Evolutionary conservation across 371 early-diverging fungal genomes (phyloP).

Genomic region (Haplosporangium sp.): DNA sequence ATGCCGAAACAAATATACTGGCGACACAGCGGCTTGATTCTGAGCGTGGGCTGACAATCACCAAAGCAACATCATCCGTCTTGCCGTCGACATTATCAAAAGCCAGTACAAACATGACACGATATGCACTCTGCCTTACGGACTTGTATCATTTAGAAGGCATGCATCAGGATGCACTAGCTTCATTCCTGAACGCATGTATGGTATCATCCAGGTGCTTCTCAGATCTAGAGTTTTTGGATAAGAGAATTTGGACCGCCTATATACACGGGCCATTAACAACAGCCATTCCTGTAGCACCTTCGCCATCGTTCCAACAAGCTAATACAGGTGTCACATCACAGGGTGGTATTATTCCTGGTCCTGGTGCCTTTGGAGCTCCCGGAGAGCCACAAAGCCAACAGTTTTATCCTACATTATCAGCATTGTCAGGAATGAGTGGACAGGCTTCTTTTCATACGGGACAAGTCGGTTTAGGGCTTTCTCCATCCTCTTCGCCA

Average conservation of each 20-base stretch:
- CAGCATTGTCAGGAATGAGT: slow-evolving; percentile 25
- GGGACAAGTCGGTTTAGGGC: slow-evolving; percentile 13
- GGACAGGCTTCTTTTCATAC: neutral
- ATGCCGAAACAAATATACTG: slow-evolving; percentile 16
- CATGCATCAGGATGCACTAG: slow-evolving; percentile 39
- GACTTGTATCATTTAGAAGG: slow-evolving; percentile 49
- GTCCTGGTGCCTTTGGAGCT: neutral
- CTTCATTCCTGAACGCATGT: slow-evolving; percentile 44
- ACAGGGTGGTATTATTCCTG: neutral
- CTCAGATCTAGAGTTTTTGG: slow-evolving; percentile 28
- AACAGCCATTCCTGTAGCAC: neutral
- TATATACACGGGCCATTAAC: slow-evolving; percentile 16
- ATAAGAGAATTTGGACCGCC: slow-evolving; percentile 35
- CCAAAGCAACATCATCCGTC: neutral
- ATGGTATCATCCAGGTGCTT: slow-evolving; percentile 45
- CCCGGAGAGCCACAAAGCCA: slow-evolving; percentile 1
- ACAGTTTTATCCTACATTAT: slow-evolving; percentile 13
- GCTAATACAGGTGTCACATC: slow-evolving; percentile 4
- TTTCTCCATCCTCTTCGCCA: slow-evolving; percentile 1
- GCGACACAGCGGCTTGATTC: neutral
- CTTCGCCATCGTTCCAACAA: slow-evolving; percentile 10
- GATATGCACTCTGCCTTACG: slow-evolving; percentile 42
- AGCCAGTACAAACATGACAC: slow-evolving; percentile 21
- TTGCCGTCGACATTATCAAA: slow-evolving; percentile 9
- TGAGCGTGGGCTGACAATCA: neutral